Percentiles rank a stretch among this genome's conserved stretches.
These are phyloP conservation scores for Yamadazyma phyllophila DNA, from an alignment of 805 yeast genomes.

Conservation along the genomic window DNA sequence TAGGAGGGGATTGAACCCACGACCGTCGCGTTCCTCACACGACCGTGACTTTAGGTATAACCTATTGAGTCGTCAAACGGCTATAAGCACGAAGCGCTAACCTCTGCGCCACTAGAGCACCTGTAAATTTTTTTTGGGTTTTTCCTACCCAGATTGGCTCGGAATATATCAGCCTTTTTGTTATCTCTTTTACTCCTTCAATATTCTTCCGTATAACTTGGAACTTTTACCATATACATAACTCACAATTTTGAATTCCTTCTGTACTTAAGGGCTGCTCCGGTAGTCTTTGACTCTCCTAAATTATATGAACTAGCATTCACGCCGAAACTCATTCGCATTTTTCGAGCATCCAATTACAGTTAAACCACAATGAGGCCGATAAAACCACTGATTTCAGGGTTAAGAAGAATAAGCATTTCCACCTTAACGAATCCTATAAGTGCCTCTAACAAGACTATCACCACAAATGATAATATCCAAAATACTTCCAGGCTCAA, in stretches of 20 bases:
- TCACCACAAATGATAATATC: conserved; percentile 11
- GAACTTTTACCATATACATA: no score
- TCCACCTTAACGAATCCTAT: conserved; percentile 3
- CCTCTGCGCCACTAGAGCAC: conserved; percentile 53
- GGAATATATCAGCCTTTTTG: no score
- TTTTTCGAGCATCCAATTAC: neutral
- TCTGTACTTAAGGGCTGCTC: no score
- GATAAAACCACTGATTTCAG: neutral
- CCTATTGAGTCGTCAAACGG: conserved; percentile 42
- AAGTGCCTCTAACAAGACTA: conserved; percentile 3
- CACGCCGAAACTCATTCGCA: neutral
- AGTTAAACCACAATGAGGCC: neutral
- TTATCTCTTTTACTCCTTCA: no score
- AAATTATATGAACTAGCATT: no score
- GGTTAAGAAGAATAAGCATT: conserved; percentile 6
- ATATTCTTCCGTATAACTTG: no score
- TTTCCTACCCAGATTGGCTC: neutral
- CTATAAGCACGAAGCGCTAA: conserved; percentile 56
- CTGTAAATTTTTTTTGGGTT: conserved; percentile 4
- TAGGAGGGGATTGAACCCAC: conserved; percentile 55
- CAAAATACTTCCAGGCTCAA: conserved; percentile 16
- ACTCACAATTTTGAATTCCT: no score
- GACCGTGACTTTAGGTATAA: conserved; percentile 49
- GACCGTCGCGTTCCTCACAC: conserved; percentile 58
- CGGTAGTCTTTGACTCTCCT: no score